A percentile compares a stretch with the other conserved stretches of the same genome.
These are phyloP conservation scores for Penicillium sp. DNA, from an alignment of 2,329 filamentous ascomycete species.

Conservation along the genomic window DNA sequence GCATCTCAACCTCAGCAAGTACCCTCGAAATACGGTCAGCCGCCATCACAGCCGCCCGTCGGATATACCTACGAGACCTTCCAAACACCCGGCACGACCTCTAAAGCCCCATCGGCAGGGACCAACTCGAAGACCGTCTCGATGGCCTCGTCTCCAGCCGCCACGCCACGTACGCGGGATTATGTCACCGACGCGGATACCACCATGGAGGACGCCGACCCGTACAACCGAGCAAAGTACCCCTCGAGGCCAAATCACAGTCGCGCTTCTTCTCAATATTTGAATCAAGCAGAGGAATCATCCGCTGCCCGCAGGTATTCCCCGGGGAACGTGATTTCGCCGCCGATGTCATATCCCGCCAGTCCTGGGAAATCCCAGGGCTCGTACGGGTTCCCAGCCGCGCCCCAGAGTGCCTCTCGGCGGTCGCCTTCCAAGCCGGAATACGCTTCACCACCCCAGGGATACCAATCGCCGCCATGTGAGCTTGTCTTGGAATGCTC, in stretches of 20 bases:
- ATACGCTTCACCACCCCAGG: conserved; percentile 59
- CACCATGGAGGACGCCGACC: conserved; percentile 86
- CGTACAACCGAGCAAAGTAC: conserved; percentile 85
- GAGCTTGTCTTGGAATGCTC: conserved; percentile 29
- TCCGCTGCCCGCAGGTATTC: conserved; percentile 89
- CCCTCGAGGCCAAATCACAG: conserved; percentile 71
- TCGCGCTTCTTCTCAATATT: conserved; percentile 72
- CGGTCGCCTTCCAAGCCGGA: conserved; percentile 75
- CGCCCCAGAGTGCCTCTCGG: conserved; percentile 53
- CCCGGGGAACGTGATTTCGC: conserved; percentile 87
- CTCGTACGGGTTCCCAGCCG: conserved; percentile 56
- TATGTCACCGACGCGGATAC: conserved; percentile 69
- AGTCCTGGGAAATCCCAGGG: conserved; percentile 59
- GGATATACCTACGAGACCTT: conserved; percentile 71
- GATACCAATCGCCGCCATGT: conserved; percentile 62
- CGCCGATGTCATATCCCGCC: conserved; percentile 73
- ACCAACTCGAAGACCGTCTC: conserved; percentile 52
- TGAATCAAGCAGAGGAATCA: conserved; percentile 69
- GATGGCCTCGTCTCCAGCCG: conserved; percentile 60
- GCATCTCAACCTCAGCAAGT: conserved; percentile 51
- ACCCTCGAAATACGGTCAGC: conserved; percentile 52
- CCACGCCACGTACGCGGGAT: conserved; percentile 64
- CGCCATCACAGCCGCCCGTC: conserved; percentile 54
- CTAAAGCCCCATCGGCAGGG: conserved; percentile 36
- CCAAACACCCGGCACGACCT: conserved; percentile 46